phyloP scores from a whole-genome alignment of 2,329 filamentous ascomycete species.

The Penicillium decumbens region DNA sequence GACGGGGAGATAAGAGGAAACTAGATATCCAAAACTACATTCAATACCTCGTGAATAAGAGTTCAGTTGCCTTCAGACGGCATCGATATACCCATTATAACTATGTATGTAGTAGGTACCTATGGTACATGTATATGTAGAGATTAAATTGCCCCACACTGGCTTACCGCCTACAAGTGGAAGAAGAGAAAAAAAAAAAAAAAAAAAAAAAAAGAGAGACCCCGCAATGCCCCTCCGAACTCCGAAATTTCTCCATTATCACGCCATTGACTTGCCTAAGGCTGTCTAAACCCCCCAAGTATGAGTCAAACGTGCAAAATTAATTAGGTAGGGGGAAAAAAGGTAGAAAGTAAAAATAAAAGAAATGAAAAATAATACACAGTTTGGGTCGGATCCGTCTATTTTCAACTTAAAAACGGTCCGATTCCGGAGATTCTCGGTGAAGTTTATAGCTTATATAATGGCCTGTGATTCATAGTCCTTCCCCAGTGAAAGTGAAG shows the following conservation, averaged over 20 bases:
- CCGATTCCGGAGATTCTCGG: constrained; percentile 18
- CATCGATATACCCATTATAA: neutral
- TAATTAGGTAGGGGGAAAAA: neutral
- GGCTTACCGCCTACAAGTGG: neutral
- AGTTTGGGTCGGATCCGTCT: neutral
- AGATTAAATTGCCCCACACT: neutral
- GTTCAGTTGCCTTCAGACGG: neutral
- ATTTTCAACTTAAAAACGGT: neutral
- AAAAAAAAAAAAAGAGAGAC: constrained; percentile 10
- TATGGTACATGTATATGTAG: neutral
- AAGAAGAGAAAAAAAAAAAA: constrained; percentile 1
- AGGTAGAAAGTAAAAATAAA: neutral
- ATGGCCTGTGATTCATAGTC: constrained; percentile 12
- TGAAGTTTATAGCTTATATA: constrained; percentile 6
- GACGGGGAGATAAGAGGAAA: constrained; percentile 1
- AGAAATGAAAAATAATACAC: neutral
- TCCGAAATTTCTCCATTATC: constrained; percentile 4
- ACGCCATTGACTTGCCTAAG: neutral
- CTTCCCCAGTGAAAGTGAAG: constrained; percentile 1
- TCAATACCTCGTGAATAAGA: neutral
- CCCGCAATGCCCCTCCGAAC: constrained; percentile 14
- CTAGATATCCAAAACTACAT: neutral
- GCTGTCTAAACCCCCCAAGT: neutral
- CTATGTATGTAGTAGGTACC: neutral
- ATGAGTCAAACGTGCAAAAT: neutral